These are phyloP conservation scores for Cicer yamashitae DNA, from an alignment of 306 rosid species.

Conservation along the genomic window DNA sequence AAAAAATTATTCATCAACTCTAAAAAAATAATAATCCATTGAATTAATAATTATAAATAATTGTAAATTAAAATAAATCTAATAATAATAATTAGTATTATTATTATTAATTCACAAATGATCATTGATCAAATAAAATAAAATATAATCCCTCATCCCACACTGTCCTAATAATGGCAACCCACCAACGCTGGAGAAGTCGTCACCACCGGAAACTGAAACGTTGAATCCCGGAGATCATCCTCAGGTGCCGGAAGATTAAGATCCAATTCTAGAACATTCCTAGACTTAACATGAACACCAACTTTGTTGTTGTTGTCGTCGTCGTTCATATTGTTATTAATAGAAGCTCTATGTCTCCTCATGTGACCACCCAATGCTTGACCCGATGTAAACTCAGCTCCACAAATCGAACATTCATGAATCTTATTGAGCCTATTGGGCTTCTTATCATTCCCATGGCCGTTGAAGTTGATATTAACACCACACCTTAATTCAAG, in stretches of 20 bases:
- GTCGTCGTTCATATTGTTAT: background rate
- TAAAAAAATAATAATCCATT: constrained; percentile 39
- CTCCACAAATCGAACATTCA: constrained; percentile 91
- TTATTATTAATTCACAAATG: constrained; percentile 57
- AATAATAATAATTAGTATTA: constrained; percentile 22
- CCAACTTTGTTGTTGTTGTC: background rate
- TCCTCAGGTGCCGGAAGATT: constrained; percentile 96
- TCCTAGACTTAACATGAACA: constrained; percentile 49
- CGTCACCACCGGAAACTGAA: constrained; percentile 64
- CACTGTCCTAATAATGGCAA: constrained; percentile 76
- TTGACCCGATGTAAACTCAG: constrained; percentile 87
- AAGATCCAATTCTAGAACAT: constrained; percentile 73
- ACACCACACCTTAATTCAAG: constrained; percentile 46
- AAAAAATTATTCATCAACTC: constrained; percentile 29
- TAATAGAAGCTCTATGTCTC: constrained; percentile 62
- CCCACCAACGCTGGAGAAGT: constrained; percentile 78
- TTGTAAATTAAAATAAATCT: constrained; percentile 50
- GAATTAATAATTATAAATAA: constrained; percentile 52
- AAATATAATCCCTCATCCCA: constrained; percentile 21
- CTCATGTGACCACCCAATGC: constrained; percentile 98
- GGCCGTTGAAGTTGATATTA: background rate
- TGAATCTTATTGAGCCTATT: constrained; percentile 60
- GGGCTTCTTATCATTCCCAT: background rate
- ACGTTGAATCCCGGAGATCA: constrained; percentile 62
- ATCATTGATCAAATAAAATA: constrained; percentile 30